Evolutionary conservation across 1,284 basidiomycete genomes (phyloP), one percentile per base, ranked within the genome.

Genomic region (Sanghuangporus weigelae): DNA sequence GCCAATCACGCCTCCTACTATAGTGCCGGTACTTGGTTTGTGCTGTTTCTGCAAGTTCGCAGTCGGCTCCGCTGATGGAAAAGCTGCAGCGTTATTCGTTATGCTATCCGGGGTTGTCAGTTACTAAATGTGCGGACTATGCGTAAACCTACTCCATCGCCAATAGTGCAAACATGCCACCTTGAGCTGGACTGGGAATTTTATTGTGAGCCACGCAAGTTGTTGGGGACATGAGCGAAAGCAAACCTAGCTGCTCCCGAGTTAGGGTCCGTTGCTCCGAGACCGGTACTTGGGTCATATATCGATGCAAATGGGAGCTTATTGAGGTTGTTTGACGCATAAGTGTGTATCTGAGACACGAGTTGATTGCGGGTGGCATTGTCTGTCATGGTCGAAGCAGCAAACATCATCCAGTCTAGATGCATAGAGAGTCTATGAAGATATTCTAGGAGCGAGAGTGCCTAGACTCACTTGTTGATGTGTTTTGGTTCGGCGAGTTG

Each of bases 341-440:
- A 59, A 4, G 23, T 2, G 4, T 49, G 35, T 12, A 59, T 35
- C 14, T 59, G 57, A 2, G 39, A 26, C 3, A 59, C 23, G n/a
- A 59, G 7, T 16, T 8, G 16, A 31, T 59, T 36, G 14, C 57
- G 57, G 12, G 35, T 38, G 6, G 39, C 3, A 19, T 66, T 67
- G 42, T 74, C 69, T 0, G 69, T 69, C 2, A 72, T 65, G 11
- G 73, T 72, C 6, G 72, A 74, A 3, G 78, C 78, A 2, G 73
- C 73, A 60, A 78, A 73, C 49, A 78, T 68, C 7, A 73, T 72
- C 78, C 77, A 79, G 60, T 78, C 78, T 54, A 54, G n/a, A 40
- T n/a, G 21, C 23, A 26, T 26, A 23, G 12, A 23, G n/a, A 21
- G 3, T 19, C 31, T 14, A n/a, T 59, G 31, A 59, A 50, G 10